Percentiles rank a stretch among this genome's conserved stretches.
Evolutionary conservation across 257 asterid species (phyloP).

Genomic region (Solanum sejunctum): DNA sequence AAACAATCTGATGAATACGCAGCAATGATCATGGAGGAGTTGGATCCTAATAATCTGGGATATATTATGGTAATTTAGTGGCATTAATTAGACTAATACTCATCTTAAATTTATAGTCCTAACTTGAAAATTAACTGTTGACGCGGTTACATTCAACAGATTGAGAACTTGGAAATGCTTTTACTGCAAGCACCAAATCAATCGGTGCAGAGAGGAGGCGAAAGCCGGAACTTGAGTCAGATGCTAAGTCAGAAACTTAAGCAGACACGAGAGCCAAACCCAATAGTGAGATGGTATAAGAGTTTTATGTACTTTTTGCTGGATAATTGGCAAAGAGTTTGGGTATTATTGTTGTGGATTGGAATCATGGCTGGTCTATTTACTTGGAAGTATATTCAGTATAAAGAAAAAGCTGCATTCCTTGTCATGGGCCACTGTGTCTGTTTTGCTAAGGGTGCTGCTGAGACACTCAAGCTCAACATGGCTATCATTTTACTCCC

Average conservation of each 20-base stretch:
- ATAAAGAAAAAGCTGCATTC: conserved; percentile 38
- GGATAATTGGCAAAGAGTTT: conserved; percentile 90
- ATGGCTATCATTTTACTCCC: conserved; percentile 83
- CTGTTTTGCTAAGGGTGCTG: conserved; percentile 87
- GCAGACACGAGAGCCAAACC: conserved; percentile 32
- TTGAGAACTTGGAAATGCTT: conserved; percentile 74
- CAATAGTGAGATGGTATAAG: conserved; percentile 34
- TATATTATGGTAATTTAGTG: conserved; percentile 43
- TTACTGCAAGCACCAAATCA: conserved; percentile 73
- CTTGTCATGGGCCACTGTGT: conserved; percentile 77
- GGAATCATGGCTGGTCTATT: conserved; percentile 80
- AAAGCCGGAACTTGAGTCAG: conserved; percentile 67
- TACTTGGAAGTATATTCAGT: conserved; percentile 60
- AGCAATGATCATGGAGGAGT: conserved; percentile 77
- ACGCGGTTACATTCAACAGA: conserved; percentile 21
- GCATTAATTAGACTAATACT: neutral
- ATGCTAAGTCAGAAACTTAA: conserved; percentile 84
- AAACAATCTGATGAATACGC: conserved; percentile 86
- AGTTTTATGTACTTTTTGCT: conserved; percentile 44
- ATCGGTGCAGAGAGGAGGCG: conserved; percentile 39
- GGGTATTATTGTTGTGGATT: conserved; percentile 85
- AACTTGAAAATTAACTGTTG: neutral
- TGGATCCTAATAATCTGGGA: conserved; percentile 61
- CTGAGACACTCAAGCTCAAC: conserved; percentile 91
- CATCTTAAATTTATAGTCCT: neutral